phyloP scores from a whole-genome alignment of 768 basidiomycete species.

The Hebeloma cylindrosporum region DNA sequence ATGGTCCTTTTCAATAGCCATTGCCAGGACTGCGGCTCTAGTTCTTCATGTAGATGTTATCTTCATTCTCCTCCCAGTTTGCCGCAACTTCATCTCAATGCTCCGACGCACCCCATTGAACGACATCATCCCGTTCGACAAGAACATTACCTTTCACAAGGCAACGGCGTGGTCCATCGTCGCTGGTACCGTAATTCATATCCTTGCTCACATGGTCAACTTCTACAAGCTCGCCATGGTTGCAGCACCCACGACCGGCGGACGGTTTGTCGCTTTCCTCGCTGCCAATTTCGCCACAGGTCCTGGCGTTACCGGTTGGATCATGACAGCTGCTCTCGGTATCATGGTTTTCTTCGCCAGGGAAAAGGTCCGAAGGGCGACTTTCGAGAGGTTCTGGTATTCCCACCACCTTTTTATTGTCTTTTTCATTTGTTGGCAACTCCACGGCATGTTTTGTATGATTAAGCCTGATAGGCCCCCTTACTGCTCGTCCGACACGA shows the following conservation, averaged over 20 bases:
- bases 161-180: conserved; percentile 91
- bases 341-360: conserved; percentile 85
- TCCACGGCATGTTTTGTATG: conserved; percentile 98
- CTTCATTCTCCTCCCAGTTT: conserved; percentile 93
- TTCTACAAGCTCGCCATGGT: conserved; percentile 65
- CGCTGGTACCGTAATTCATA: conserved; percentile 72
- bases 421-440: conserved; percentile 93
- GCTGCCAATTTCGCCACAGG: conserved; percentile 78
- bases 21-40: conserved; percentile 86
- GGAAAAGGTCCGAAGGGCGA: conserved; percentile 73
- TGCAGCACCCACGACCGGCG: conserved; percentile 49
- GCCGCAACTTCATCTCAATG: conserved; percentile 91
- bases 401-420: conserved; percentile 85
- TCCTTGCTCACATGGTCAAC: conserved; percentile 84
- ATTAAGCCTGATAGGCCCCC: conserved; percentile 88
- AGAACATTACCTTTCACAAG: conserved; percentile 90
- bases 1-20: conserved; percentile 50
- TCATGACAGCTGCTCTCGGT: conserved; percentile 73
- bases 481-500: conserved; percentile 79
- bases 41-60: conserved; percentile 89
- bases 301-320: conserved; percentile 83
- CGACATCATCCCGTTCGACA: conserved; percentile 88
- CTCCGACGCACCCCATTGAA: conserved; percentile 85
- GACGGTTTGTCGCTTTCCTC: conserved; percentile 71
- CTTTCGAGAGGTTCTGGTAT: conserved; percentile 92